Evolutionary conservation across 768 basidiomycete species (phyloP).

Genomic region (Mycena galopus): DNA sequence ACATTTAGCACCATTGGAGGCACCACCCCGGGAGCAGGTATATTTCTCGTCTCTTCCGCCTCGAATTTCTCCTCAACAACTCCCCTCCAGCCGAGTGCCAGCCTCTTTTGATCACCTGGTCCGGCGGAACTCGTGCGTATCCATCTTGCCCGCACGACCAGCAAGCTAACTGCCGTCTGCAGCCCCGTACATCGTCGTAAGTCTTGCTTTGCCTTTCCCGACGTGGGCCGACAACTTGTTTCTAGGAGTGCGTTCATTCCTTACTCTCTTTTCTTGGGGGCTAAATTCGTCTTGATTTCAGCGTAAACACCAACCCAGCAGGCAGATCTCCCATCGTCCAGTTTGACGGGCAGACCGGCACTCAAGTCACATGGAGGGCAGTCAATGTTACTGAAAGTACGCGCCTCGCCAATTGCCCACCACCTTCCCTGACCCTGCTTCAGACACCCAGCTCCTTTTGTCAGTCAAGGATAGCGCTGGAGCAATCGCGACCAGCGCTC

Average conservation of each 20-base stretch:
- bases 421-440: neutral
- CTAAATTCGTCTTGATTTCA: slow-evolving; percentile 40
- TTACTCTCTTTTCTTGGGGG: neutral
- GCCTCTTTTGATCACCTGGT: slow-evolving; percentile 37
- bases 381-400: slow-evolving; percentile 64
- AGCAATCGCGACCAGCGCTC: slow-evolving; percentile 57
- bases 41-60: neutral
- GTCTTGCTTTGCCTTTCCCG: slow-evolving; percentile 40
- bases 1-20: slow-evolving; percentile 47
- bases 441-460: slow-evolving; percentile 64
- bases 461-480: slow-evolving; percentile 75
- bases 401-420: slow-evolving; percentile 27
- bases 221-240: neutral
- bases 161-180: slow-evolving; percentile 23
- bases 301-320: slow-evolving; percentile 62
- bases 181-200: slow-evolving; percentile 78
- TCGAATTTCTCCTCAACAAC: neutral
- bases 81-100: slow-evolving; percentile 61
- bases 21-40: slow-evolving; percentile 31
- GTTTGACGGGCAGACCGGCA: slow-evolving; percentile 56
- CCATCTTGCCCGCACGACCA: neutral
- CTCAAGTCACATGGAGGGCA: slow-evolving; percentile 62
- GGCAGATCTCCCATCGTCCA: slow-evolving; percentile 57
- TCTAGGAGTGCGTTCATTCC: slow-evolving; percentile 52
- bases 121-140: slow-evolving; percentile 54